Base-by-base conservation (phyloP, 1,284 basidiomycete genomes). In the Malassezia nana region DNA sequence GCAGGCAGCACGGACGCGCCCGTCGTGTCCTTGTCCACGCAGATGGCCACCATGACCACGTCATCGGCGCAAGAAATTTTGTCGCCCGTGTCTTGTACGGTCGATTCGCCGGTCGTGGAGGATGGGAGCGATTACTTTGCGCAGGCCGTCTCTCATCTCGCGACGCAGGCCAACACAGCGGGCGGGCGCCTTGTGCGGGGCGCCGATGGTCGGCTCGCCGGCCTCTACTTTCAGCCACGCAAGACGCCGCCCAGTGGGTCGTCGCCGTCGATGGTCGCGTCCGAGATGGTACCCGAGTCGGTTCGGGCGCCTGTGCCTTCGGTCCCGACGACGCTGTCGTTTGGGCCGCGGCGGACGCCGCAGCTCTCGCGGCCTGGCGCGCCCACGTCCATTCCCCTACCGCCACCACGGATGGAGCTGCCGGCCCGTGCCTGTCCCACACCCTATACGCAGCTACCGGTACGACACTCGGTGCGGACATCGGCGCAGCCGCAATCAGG, bases 181-280 rank as follows among this genome's bases (percentile, higher is more conserved):
- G 85, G 86, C 2, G 92, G 92, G 0, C 80, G 95, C 18, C 81
- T 96, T 39, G 85, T 98, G 46, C 88, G 91, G 62, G 87, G 84
- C 67, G 87, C 88, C 0, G 89, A 94, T 69, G 92, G 92, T 0
- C 83, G 89, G 59, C 87, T 89, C 0, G 83, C 88, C 18, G 91
- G 89, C 6, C 91, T 98, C 60, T 89, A 90, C 76, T 98, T 98
- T 76, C 86, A 91, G 63, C 92, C 92, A 6, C 44, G 45, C 30
- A 31, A 47, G 22, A 35, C 31, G 31, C 20, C 31, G 10, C 20
- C 43, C 13, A 30, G 16, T 15, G 43, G 40, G 15, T 24, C 33
- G 6, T n/a, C 22, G 40, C 24, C 22, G 40, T 15, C 13, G 40
- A 6, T 16, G 20, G 24, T 20, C 40, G 4, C 40, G 5, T 4